These are phyloP conservation scores for Urochloa ruziziensis DNA, from an alignment of 176 grass and related monocot species.

Conservation along the genomic window DNA sequence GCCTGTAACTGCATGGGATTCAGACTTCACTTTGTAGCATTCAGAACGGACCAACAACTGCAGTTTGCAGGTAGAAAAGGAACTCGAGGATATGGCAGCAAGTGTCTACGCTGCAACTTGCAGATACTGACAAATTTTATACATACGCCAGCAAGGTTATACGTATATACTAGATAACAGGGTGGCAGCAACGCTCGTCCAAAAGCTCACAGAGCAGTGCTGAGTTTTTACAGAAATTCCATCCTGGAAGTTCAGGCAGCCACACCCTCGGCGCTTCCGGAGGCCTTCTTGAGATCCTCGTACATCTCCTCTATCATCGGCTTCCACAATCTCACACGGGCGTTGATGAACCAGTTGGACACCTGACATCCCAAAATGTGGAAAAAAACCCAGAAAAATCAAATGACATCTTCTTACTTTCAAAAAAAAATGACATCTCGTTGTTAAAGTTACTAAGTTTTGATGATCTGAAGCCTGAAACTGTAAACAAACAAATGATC, in stretches of 20 bases:
- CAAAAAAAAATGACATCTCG: too few species aligned
- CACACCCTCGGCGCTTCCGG: not conserved
- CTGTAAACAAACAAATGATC: not conserved
- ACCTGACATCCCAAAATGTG: constrained; percentile 41
- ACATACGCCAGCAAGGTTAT: not conserved
- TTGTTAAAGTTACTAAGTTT: not conserved
- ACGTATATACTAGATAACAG: not conserved
- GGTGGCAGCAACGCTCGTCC: constrained; percentile 4
- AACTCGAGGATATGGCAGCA: not conserved
- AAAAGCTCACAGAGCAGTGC: not conserved
- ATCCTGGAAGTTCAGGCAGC: not conserved
- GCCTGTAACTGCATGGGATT: not conserved
- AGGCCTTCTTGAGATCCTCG: constrained; percentile 62
- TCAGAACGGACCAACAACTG: not conserved
- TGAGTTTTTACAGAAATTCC: not conserved
- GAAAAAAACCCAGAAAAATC: not conserved
- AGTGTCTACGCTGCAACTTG: not conserved
- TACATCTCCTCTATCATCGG: constrained; percentile 96
- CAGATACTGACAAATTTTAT: not conserved
- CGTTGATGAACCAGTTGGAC: constrained; percentile 95
- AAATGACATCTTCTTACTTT: not conserved
- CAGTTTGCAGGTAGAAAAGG: not conserved
- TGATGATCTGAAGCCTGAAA: not conserved
- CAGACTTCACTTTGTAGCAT: not conserved
- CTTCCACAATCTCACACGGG: constrained; percentile 79